These are phyloP conservation scores for Sechiopsis laciniata DNA, from an alignment of 306 rosid genomes.

Conservation along the genomic window DNA sequence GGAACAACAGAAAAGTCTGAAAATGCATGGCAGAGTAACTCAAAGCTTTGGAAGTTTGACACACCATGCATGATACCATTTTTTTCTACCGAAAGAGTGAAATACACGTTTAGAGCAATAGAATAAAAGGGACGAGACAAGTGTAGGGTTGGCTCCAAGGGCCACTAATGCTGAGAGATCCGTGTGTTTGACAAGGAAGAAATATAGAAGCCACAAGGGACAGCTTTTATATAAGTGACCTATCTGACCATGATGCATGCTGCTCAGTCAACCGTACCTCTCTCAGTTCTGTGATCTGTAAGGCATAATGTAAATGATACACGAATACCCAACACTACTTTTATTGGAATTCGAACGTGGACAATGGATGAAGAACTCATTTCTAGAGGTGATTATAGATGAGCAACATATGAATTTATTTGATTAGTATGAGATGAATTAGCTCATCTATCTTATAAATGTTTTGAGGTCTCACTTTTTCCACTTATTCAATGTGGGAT, in stretches of 20 bases:
- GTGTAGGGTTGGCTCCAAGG: not conserved
- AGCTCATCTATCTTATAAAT: too few relatives aligned
- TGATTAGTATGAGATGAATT: too few relatives aligned
- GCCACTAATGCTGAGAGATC: not conserved
- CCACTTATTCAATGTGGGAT: too few relatives aligned
- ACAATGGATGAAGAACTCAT: not conserved
- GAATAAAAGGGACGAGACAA: not conserved
- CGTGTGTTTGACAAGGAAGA: not conserved
- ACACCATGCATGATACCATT: conserved; percentile 9
- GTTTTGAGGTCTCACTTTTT: too few relatives aligned
- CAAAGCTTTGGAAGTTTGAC: conserved; percentile 1
- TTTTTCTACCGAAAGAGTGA: not conserved
- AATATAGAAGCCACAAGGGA: not conserved
- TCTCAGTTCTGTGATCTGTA: not conserved
- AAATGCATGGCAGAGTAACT: not conserved
- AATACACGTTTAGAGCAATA: too few relatives aligned
- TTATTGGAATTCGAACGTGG: not conserved
- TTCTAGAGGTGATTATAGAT: not conserved
- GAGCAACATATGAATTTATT: too few relatives aligned
- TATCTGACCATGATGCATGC: not conserved
- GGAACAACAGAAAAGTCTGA: not conserved
- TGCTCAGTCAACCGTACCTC: not conserved
- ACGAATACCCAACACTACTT: not conserved
- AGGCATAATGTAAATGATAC: not conserved
- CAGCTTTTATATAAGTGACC: not conserved